Evolutionary conservation across 345 rosid genomes (phyloP).

Genomic region (Acer negundo): DNA sequence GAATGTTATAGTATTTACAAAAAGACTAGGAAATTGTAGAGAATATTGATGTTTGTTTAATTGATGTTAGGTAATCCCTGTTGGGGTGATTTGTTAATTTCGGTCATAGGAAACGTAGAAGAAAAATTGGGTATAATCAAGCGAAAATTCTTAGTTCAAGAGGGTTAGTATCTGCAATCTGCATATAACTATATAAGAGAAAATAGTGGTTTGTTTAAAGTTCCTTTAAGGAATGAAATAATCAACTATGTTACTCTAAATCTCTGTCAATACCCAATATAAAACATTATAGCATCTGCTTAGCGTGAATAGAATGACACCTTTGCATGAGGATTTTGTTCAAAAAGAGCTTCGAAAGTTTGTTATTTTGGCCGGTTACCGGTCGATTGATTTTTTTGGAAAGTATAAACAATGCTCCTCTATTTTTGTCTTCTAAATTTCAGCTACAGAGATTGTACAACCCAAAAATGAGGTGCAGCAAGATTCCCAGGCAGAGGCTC

Average conservation of each 20-base stretch:
- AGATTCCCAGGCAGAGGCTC: slow-evolving; percentile 43
- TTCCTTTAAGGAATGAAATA: not conserved
- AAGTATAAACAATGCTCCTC: not conserved
- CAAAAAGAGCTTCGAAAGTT: not conserved
- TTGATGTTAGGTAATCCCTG: not conserved
- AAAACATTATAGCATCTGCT: not conserved
- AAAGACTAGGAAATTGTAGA: not conserved
- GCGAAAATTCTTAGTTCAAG: not conserved
- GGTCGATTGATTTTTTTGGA: not conserved
- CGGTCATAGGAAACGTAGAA: not conserved
- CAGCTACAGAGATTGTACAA: slow-evolving; percentile 47
- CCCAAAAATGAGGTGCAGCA: slow-evolving; percentile 51
- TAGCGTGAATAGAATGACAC: not conserved
- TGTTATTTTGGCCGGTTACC: not conserved
- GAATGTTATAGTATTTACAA: not conserved
- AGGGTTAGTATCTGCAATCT: not conserved
- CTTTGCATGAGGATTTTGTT: not conserved
- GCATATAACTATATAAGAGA: not conserved
- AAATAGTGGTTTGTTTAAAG: not conserved
- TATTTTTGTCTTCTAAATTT: slow-evolving; percentile 1
- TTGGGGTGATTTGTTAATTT: not conserved
- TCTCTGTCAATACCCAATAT: not conserved
- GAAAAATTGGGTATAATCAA: not conserved
- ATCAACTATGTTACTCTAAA: no score
- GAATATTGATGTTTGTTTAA: not conserved